Base-by-base conservation (phyloP, 192 early-diverging fungal genomes). In the Backusella australiensis region DNA sequence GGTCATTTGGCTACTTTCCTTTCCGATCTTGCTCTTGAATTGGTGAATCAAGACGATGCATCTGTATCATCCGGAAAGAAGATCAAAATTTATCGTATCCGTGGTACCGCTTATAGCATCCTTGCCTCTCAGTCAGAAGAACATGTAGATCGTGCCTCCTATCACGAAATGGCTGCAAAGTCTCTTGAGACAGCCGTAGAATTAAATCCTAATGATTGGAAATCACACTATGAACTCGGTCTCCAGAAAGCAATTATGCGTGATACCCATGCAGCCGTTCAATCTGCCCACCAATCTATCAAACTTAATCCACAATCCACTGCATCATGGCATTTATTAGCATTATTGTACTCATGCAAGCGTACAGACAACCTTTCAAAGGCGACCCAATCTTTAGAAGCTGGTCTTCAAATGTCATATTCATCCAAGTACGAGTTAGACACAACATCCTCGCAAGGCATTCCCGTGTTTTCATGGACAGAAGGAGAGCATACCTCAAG, bases 241-340 rank as follows among this genome's bases (percentile, higher is more conserved):
- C 81, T 91, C 1, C 90, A 92, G 82, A 87, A 86, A 39, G 92
- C 92, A 7, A 77, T 89, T 17, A 90, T 86, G 49, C 86, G 91
- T 21, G 88, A 92, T 41, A 85, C 89, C 14, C 44, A 81, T 4
- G 81, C 83, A 19, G 92, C 93, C 1, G 86, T 86, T 5, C 34
- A 59, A 7, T 69, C 86, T 14, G 84, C 88, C 3, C 89, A 86
- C 72, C 84, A 87, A 49, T 89, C 91, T 1, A 74, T 91, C n/a
- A 77, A 74, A 34, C 75, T 92, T 52, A 84, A 91, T 17, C 69
- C 87, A 1, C 74, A 78, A 11, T 84, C 90, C 34, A 85, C 90
- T 38, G 85, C 89, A 44, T 90, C 92, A 9, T 94, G 92, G 92
- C 90, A 94, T 79, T 81, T 94, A 35, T 74, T 94, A 59, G 89